phyloP scores from a whole-genome alignment of 2,329 filamentous ascomycete genomes.

The Tetracladium maxilliforme region DNA sequence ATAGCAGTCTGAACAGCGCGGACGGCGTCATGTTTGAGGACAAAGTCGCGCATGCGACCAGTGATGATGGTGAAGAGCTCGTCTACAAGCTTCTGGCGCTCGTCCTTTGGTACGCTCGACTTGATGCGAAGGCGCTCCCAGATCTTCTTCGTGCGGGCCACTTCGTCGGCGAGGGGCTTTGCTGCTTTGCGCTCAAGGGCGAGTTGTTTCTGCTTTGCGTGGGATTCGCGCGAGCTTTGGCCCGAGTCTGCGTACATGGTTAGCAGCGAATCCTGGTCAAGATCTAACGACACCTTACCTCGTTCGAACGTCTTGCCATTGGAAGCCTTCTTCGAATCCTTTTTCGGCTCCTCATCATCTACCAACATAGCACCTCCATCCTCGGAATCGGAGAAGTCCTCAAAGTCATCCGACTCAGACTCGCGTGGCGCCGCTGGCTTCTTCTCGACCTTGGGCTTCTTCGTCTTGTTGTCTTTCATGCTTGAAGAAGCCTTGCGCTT shows the following conservation, averaged over 20 bases:
- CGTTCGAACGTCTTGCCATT: slow-evolving; percentile 13
- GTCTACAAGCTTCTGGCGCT: slow-evolving; percentile 72
- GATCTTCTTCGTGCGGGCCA: slow-evolving; percentile 83
- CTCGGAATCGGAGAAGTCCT: slow-evolving; percentile 31
- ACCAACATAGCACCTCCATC: slow-evolving; percentile 37
- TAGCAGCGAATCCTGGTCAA: slow-evolving; percentile 7
- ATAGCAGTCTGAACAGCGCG: slow-evolving; percentile 90
- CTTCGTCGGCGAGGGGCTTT: slow-evolving; percentile 83
- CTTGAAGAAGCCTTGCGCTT: too few relatives aligned
- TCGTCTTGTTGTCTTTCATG: too few relatives aligned
- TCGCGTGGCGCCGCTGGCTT: too few relatives aligned
- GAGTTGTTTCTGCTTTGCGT: slow-evolving; percentile 83
- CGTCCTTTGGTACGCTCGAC: slow-evolving; percentile 80
- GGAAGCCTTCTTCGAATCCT: slow-evolving; percentile 19
- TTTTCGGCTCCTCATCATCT: slow-evolving; percentile 16
- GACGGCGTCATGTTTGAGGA: slow-evolving; percentile 97
- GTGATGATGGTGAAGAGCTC: slow-evolving; percentile 89
- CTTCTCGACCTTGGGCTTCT: too few relatives aligned
- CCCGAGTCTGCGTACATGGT: slow-evolving; percentile 19
- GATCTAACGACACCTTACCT: slow-evolving; percentile 4
- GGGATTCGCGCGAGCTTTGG: slow-evolving; percentile 67
- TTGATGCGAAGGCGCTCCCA: slow-evolving; percentile 92
- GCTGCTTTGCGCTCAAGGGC: slow-evolving; percentile 79
- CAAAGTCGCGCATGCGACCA: slow-evolving; percentile 84
- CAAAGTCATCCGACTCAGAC: slow-evolving; percentile 21